Base-by-base conservation (phyloP, 345 rosid genomes). In the Bretschneidera sinensis region DNA sequence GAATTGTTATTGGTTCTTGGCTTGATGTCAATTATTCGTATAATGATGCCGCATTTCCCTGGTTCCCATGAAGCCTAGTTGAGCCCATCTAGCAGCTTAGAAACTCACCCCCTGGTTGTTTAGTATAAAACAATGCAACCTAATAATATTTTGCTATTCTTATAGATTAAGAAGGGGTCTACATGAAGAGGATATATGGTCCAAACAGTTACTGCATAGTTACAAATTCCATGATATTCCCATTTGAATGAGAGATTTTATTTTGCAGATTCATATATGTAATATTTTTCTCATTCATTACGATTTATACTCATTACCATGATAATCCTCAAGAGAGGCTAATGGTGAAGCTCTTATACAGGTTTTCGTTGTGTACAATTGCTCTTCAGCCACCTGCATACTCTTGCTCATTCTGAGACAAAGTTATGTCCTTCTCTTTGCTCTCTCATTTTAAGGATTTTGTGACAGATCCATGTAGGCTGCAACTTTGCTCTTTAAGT, bases 371-470 rank as follows among this genome's bases (percentile, higher is more conserved):
- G 31, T 39, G 23, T 61, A 14, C 45, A 16, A 55, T 54, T 19
- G 16, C 25, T 54, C 31, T 48, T 31, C 19, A 19, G 61, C 34
- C 31, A 17, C 47, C 54, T 9, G 24, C 54, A 15, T 53, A 9
- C 57, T 47, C n/a, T n/a, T n/a, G n/a, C 43, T n/a, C 58, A 56
- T 28, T 51, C 61, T 16, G 0, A 33, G 48, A 50, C n/a, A 6
- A 48, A 23, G 58, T 43, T 21, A 45, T 57, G 51, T 21, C 22
- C 48, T 9, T 25, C 20, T n/a, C 35, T 66, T 48, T 35, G 57
- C 25, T 14, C 62, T 34, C 22, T 16, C 24, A 18, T 24, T n/a
- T 9, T 55, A 28, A 55, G 63, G 71, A 68, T 73, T 35, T 48
- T 51, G 55, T 60, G 55, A n/a, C n/a, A n/a, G n/a, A n/a, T n/a